Evolutionary conservation across 1,284 basidiomycete genomes (phyloP), one percentile per base, ranked within the genome.

Genomic region (Leccinum glutinopallens): DNA sequence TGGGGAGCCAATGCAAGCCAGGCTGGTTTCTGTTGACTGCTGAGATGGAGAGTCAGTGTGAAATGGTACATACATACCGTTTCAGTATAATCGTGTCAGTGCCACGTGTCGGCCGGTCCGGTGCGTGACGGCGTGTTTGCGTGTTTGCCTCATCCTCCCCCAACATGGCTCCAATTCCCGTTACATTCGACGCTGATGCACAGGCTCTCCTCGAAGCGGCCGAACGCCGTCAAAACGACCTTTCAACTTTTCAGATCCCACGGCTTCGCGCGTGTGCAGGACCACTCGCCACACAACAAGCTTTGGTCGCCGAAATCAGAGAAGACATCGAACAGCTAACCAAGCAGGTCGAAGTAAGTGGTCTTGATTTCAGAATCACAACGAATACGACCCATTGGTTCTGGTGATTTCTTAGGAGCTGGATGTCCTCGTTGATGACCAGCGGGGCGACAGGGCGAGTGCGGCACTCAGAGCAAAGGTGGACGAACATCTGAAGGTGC

Each of bases 191-290:
- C 66, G 77, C 83, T 22, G 84, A 87, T 62, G 80, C 82, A 1
- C 70, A 71, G 3, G 71, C 78, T n/a, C 76, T 86, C 7, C 81
- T 92, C 12, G 79, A 80, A 13, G 78, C 80, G 3, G 76, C 88
- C 3, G 79, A 83, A 56, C 80, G 92, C 46, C 83, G 86, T 5
- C 80, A 87, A 66, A 81, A 77, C 5, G 92, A 94, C 74, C 75
- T 96, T 7, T 71, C 79, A 5, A 80, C 87, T 9, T 88, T 87
- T 70, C 91, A 94, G 75, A 83, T 97, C 46, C 90, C 92, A 0
- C 85, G 91, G 5, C 79, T 96, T 59, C 80, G 82, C 8, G 73
- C 79, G 58, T 94, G 90, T 73, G 79, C 76, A 12, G 91, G 90
- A 0, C 88, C 92, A 2, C 76, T 91, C 5, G 73, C 82, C 0